Conservation (phyloP, 495 filamentous ascomycete species). For the Rostrohypoxylon terebratum region DNA sequence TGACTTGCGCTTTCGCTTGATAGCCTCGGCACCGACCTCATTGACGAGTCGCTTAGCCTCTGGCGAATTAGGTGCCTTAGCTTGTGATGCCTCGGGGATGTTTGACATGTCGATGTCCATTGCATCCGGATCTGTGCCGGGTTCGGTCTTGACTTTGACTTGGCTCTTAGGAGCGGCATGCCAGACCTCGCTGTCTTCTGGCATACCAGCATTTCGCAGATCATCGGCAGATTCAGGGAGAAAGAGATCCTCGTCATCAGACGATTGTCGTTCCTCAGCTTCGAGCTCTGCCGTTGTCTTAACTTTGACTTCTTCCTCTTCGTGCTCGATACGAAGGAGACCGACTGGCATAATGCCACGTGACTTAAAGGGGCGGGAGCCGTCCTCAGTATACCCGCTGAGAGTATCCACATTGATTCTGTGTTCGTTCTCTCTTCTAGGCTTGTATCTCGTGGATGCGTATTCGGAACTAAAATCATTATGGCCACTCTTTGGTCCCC, state of each 20-base stretch:
- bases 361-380: slow-evolving; percentile 48
- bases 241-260: slow-evolving; percentile 60
- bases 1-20: slow-evolving; percentile 48
- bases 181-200: slow-evolving; percentile 52
- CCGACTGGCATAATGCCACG: slow-evolving; percentile 60
- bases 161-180: slow-evolving; percentile 47
- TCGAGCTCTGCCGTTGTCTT: slow-evolving; percentile 66
- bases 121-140: slow-evolving; percentile 46
- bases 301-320: slow-evolving; percentile 62
- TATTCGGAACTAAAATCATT: slow-evolving; percentile 33
- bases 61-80: slow-evolving; percentile 48
- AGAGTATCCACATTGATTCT: slow-evolving; percentile 59
- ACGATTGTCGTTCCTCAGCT: slow-evolving; percentile 51
- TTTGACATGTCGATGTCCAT: slow-evolving; percentile 53
- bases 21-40: slow-evolving; percentile 17
- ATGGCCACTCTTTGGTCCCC: slow-evolving; percentile 51
- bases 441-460: slow-evolving; percentile 40
- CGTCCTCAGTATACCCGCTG: slow-evolving; percentile 46
- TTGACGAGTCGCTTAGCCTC: slow-evolving; percentile 45
- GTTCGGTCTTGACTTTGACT: slow-evolving; percentile 50
- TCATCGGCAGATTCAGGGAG: slow-evolving; percentile 47
- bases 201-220: slow-evolving; percentile 51
- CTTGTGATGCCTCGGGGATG: slow-evolving; percentile 49
- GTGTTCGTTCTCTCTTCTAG: slow-evolving; percentile 46
- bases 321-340: slow-evolving; percentile 64